These are phyloP conservation scores for Cryptococcus sp. DNA, from an alignment of 1,284 basidiomycete genomes.

Conservation along the genomic window DNA sequence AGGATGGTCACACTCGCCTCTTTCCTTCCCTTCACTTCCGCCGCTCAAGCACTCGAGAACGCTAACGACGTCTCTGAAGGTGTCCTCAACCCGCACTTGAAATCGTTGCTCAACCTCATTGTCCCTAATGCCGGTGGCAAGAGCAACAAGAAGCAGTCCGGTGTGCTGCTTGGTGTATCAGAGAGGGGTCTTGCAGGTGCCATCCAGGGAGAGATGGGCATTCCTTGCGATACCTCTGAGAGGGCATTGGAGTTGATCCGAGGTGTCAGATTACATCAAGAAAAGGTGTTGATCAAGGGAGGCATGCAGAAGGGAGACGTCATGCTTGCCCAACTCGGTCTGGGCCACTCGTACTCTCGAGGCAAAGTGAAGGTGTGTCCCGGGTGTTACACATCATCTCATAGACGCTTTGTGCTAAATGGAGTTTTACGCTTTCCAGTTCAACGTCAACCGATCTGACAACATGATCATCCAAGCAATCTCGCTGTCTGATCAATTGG, in stretches of 20 bases:
- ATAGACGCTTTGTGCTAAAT: not conserved
- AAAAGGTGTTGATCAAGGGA: slow-evolving; percentile 70
- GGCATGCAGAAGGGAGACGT: slow-evolving; percentile 84
- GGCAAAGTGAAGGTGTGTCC: slow-evolving; percentile 80
- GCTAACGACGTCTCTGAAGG: slow-evolving; percentile 97
- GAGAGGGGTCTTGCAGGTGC: slow-evolving; percentile 76
- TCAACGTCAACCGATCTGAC: slow-evolving; percentile 99
- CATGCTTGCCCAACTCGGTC: slow-evolving; percentile 88
- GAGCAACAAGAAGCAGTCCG: slow-evolving; percentile 68
- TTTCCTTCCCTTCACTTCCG: slow-evolving; percentile 93
- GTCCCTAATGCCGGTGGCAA: slow-evolving; percentile 61
- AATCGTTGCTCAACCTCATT: slow-evolving; percentile 84
- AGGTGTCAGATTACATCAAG: slow-evolving; percentile 87
- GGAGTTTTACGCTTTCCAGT: slow-evolving; percentile 52
- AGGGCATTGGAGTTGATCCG: slow-evolving; percentile 85
- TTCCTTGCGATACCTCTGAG: slow-evolving; percentile 87
- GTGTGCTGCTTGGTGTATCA: slow-evolving; percentile 77
- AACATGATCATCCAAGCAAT: slow-evolving; percentile 99
- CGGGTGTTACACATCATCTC: not conserved
- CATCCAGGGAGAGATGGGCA: slow-evolving; percentile 74
- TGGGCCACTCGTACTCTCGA: slow-evolving; percentile 96
- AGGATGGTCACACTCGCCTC: slow-evolving; percentile 92
- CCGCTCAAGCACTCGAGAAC: slow-evolving; percentile 94
- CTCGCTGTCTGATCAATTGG: slow-evolving; percentile 95
- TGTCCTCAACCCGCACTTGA: slow-evolving; percentile 84